Percentiles rank a stretch among this genome's conserved stretches.
These are phyloP conservation scores for Ophiostoma quercus DNA, from an alignment of 2,329 filamentous ascomycete species.

Conservation along the genomic window DNA sequence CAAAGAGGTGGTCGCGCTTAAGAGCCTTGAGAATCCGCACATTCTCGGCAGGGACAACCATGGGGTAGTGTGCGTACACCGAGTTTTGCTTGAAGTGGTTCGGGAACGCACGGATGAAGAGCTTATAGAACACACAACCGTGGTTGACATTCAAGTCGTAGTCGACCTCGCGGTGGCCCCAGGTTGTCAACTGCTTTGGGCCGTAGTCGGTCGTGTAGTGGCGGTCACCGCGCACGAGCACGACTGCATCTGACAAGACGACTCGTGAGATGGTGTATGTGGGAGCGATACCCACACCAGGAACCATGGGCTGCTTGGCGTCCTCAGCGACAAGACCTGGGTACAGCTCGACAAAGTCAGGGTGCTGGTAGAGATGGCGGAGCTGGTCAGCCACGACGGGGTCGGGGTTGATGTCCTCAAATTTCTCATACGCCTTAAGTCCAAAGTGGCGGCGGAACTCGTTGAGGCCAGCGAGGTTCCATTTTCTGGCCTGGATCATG, in stretches of 20 bases:
- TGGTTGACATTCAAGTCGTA: conserved; percentile 70
- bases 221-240: conserved; percentile 71
- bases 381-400: conserved; percentile 62
- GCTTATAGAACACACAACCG: conserved; percentile 79
- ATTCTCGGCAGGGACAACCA: conserved; percentile 66
- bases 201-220: conserved; percentile 77
- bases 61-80: conserved; percentile 76
- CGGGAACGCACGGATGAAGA: conserved; percentile 74
- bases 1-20: conserved; percentile 62
- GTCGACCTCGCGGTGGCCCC: conserved; percentile 71
- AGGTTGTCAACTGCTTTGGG: conserved; percentile 70
- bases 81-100: conserved; percentile 72
- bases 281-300: conserved; percentile 68
- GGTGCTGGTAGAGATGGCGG: conserved; percentile 66
- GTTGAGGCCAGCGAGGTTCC: conserved; percentile 74
- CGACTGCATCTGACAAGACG: conserved; percentile 70
- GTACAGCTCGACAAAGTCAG: conserved; percentile 75
- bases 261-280: conserved; percentile 73
- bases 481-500: conserved; percentile 69
- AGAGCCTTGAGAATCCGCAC: conserved; percentile 63
- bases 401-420: conserved; percentile 80
- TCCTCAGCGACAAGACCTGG: conserved; percentile 73
- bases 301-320: conserved; percentile 66
- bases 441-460: conserved; percentile 81
- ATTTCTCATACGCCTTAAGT: conserved; percentile 67